phyloP scores from a whole-genome alignment of 1,139 yeast species.

The Debaryomyces singareniensis region DNA sequence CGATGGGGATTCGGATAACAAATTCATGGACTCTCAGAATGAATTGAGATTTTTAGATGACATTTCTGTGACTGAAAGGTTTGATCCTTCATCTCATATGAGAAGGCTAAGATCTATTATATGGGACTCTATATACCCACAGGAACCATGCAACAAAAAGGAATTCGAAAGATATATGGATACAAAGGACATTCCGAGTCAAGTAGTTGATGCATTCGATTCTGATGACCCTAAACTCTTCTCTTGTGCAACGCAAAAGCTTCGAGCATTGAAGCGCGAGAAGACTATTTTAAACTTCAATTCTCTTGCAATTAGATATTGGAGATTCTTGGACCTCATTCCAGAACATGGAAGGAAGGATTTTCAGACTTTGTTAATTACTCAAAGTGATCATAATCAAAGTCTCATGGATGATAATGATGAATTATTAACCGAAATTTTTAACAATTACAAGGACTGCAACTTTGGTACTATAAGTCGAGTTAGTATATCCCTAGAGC shows the following conservation, averaged over 20 bases:
- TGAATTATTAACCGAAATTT: constrained; percentile 35
- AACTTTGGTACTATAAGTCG: constrained; percentile 42
- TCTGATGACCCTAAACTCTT: constrained; percentile 6
- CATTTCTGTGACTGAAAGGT: constrained; percentile 23
- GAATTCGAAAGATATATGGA: constrained; percentile 17
- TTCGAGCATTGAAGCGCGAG: constrained; percentile 21
- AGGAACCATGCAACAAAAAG: constrained; percentile 12
- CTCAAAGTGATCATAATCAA: constrained; percentile 18
- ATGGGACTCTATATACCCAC: constrained; percentile 26
- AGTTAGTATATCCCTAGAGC: constrained; percentile 24
- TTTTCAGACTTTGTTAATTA: constrained; percentile 47
- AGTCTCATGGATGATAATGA: constrained; percentile 12
- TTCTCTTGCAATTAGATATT: constrained; percentile 35
- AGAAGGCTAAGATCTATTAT: constrained; percentile 22
- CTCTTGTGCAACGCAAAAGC: constrained; percentile 13
- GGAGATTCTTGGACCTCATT: constrained; percentile 52
- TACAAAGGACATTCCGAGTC: constrained; percentile 8
- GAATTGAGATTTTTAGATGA: constrained; percentile 35
- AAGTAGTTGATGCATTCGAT: constrained; percentile 7
- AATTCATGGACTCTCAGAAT: constrained; percentile 11
- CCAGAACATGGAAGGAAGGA: constrained; percentile 47
- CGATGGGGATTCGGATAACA: constrained; percentile 3
- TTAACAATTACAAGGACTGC: constrained; percentile 39
- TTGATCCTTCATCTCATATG: constrained; percentile 22
- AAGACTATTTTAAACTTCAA: constrained; percentile 27